phyloP scores from a whole-genome alignment of 768 basidiomycete genomes.

The Amanita exitialis region DNA sequence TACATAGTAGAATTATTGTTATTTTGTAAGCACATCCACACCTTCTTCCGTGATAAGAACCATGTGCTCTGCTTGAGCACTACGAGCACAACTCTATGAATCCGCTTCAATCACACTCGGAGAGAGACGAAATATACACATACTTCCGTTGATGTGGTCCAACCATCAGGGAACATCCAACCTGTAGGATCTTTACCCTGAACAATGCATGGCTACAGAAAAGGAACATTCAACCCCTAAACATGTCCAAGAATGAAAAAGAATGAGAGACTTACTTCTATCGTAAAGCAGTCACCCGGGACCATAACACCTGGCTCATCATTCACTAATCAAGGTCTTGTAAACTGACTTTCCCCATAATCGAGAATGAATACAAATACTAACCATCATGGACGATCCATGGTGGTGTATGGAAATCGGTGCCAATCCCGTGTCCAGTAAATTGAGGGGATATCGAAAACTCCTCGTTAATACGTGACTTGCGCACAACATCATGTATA shows the following conservation, averaged over 20 bases:
- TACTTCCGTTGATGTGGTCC: conserved; percentile 88
- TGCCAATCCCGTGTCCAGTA: conserved; percentile 83
- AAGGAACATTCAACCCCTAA: not conserved
- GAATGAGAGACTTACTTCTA: conserved; percentile 47
- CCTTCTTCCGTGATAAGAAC: conserved; percentile 73
- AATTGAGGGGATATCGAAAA: conserved; percentile 67
- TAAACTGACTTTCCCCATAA: not conserved
- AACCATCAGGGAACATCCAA: conserved; percentile 85
- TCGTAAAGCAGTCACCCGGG: conserved; percentile 87
- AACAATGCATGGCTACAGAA: conserved; percentile 56
- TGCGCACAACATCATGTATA: conserved; percentile 43
- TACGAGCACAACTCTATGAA: conserved; percentile 63
- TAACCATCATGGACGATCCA: conserved; percentile 75
- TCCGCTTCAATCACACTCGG: not conserved
- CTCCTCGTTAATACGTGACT: not conserved
- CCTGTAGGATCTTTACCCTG: conserved; percentile 60
- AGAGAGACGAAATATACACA: conserved; percentile 9
- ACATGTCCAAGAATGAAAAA: not conserved
- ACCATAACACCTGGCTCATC: conserved; percentile 75
- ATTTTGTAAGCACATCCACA: conserved; percentile 64
- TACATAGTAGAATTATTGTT: not conserved
- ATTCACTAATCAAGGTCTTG: conserved; percentile 44
- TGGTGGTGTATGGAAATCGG: conserved; percentile 68
- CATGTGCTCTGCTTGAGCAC: conserved; percentile 86
- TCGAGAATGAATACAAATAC: conserved; percentile 13